A percentile compares a stretch with the other conserved stretches of the same genome.
phyloP scores from a whole-genome alignment of 768 basidiomycete species.

The Trametes meyenii region DNA sequence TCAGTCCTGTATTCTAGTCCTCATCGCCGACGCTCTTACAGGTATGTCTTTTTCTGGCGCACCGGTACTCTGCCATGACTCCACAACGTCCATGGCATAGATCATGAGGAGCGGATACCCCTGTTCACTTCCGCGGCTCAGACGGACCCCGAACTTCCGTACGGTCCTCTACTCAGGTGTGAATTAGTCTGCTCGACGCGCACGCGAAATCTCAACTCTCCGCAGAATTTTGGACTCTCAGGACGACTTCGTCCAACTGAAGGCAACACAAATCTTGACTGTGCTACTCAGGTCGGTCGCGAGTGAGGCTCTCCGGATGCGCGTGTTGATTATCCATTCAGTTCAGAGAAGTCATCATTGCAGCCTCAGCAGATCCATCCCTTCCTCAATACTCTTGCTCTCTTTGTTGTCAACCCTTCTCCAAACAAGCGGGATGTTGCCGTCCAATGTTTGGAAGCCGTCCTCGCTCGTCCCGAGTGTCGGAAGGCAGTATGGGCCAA shows the following conservation, averaged over 20 bases:
- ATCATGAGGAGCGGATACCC: constrained; percentile 85
- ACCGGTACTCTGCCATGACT: neutral
- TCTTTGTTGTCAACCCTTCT: constrained; percentile 42
- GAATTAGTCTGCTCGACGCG: neutral
- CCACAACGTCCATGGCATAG: constrained; percentile 41
- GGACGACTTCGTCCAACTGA: constrained; percentile 96
- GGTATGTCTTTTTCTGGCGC: constrained; percentile 48
- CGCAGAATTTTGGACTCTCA: constrained; percentile 76
- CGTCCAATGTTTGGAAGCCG: constrained; percentile 86
- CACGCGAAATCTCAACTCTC: neutral
- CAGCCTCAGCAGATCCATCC: constrained; percentile 38
- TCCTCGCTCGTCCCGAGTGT: constrained; percentile 80
- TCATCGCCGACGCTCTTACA: constrained; percentile 85
- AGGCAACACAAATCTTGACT: constrained; percentile 85
- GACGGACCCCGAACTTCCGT: constrained; percentile 79
- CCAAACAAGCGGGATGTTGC: constrained; percentile 82
- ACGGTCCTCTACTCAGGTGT: constrained; percentile 75
- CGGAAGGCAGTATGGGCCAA: constrained; percentile 81
- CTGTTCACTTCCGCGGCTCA: constrained; percentile 67
- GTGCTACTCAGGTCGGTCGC: constrained; percentile 72
- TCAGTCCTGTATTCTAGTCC: constrained; percentile 82
- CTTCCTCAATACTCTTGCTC: constrained; percentile 35
- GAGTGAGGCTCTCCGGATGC: constrained; percentile 26
- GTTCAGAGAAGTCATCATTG: constrained; percentile 32
- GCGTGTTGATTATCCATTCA: constrained; percentile 6